Base-by-base conservation (phyloP, 257 asterid species). In the Sherardia arvensis region DNA sequence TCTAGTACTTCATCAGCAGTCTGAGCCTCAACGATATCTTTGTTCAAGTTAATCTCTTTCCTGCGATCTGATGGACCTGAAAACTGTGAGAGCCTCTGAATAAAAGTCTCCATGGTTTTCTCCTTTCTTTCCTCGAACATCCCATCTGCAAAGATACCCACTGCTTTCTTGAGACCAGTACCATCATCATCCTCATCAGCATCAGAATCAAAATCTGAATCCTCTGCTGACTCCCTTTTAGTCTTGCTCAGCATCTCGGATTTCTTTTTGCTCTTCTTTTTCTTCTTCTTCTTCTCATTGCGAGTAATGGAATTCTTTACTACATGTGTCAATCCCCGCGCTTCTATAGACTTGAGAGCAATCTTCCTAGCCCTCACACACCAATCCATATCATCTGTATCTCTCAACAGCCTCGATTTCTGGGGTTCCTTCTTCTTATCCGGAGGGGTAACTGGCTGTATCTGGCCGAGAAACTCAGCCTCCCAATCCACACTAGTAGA, bases 281-380 rank as follows among this genome's bases (percentile, higher is more conserved):
- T 85, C 23, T 49, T 49, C 69, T 33, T 78, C 64, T 83, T 83
- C 69, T 77, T 78, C 6, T n/a, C 95, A 23, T 69, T 80, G 40
- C 79, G 77, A 14, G 64, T 64, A 40, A 85, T 86, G 74, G 86
- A 32, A 51, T 65, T 80, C 78, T 87, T 85, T 77, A 84, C 76
- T 28, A 68, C 85, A 33, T 74, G 69, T 11, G 83, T 78, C 75
- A 92, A 77, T 34, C 96, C 97, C 69, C 99, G 73, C 21, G 88
- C 85, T 77, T 85, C 96, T 67, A 92, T 92, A 33, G 96, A 89
- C 77, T 84, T 85, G 71, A 92, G 78, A 62, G 97, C 99, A 61
- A 81, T 77, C 74, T 85, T 92, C 77, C 99, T 74, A 67, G 97
- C 99, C 84, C 87, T 85, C 53, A 87, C 85, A 74, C 99, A 92